Conservation (phyloP, 225 moss, liverwort and hornwort genomes). For the Pseudoscleropodium purum region DNA sequence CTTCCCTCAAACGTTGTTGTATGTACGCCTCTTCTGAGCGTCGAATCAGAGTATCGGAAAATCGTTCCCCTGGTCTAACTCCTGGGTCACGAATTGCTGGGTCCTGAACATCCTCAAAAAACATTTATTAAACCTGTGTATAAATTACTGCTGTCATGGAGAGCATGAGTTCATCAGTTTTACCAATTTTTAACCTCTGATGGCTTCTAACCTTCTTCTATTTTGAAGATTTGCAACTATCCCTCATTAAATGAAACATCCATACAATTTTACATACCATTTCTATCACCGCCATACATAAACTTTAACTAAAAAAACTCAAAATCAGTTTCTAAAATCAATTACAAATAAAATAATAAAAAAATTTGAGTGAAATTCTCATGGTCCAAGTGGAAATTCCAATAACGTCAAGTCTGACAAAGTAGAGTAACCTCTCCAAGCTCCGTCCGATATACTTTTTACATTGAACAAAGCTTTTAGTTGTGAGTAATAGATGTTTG, state of each 20-base stretch:
- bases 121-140: background rate
- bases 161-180: background rate
- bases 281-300: too few relatives aligned
- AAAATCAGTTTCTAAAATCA: too few relatives aligned
- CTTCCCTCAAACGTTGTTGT: constrained; percentile 41
- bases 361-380: background rate
- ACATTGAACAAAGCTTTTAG: background rate
- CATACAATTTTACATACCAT: background rate
- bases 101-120: constrained; percentile 3
- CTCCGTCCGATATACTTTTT: background rate
- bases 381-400: background rate
- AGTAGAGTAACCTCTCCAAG: background rate
- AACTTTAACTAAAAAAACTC: background rate
- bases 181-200: background rate
- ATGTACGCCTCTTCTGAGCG: constrained; percentile 50
- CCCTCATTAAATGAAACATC: background rate
- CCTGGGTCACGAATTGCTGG: constrained; percentile 36
- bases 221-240: background rate
- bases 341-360: background rate
- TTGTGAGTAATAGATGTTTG: background rate
- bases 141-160: background rate
- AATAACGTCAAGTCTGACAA: background rate
- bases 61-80: constrained; percentile 54
- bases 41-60: constrained; percentile 49
- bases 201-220: background rate